Conservation (phyloP, 805 yeast species). For the Scheffersomyces stipitis region DNA sequence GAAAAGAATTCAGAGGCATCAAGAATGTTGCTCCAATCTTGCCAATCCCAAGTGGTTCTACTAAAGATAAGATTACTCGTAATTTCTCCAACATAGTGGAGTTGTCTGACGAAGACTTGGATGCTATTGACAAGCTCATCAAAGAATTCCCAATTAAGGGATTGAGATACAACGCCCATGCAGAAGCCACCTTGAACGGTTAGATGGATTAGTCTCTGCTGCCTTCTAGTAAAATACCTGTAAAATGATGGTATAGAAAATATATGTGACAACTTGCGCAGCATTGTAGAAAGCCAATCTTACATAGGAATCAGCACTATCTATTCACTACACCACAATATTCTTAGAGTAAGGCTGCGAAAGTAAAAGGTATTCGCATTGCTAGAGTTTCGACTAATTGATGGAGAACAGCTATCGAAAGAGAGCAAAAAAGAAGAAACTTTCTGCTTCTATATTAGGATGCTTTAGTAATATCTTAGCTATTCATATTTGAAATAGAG, state of each 20-base stretch:
- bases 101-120: conserved; percentile 58
- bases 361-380: too few relatives aligned
- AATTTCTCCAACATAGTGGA: conserved; percentile 49
- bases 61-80: conserved; percentile 56
- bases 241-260: background rate
- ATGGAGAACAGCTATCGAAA: too few relatives aligned
- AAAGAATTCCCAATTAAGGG: conserved; percentile 51
- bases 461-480: too few relatives aligned
- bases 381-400: too few relatives aligned
- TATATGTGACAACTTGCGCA: background rate
- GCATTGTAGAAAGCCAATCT: too few relatives aligned
- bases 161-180: conserved; percentile 42
- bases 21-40: conserved; percentile 52
- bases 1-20: conserved; percentile 45
- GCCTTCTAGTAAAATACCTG: background rate
- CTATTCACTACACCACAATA: too few relatives aligned
- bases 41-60: conserved; percentile 81
- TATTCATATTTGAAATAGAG: too few relatives aligned
- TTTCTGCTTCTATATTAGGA: too few relatives aligned
- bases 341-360: too few relatives aligned
- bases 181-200: background rate
- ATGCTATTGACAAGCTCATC: conserved; percentile 49
- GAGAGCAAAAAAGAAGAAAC: too few relatives aligned
- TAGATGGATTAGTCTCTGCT: background rate
- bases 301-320: too few relatives aligned